Percentiles rank a stretch among this genome's conserved stretches.
Evolutionary conservation across 2,329 filamentous ascomycete genomes (phyloP).

Genomic region (Xenoacremonium recifei): DNA sequence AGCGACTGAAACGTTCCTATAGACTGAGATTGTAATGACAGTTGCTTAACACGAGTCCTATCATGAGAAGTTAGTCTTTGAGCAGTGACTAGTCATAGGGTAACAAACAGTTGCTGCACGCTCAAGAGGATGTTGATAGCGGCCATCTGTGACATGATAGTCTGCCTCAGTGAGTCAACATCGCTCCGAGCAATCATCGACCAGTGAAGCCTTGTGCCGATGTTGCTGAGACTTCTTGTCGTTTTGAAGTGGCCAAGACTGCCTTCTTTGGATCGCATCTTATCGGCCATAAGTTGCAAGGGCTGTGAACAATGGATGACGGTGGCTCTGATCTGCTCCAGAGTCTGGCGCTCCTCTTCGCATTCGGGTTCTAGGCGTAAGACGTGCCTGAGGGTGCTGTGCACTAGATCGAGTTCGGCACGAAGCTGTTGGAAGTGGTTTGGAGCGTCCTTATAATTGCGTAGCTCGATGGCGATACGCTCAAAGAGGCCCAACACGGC

Average conservation of each 20-base stretch:
- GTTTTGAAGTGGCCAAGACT: background rate
- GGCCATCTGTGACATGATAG: background rate
- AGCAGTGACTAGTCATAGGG: too few species aligned
- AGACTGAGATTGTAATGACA: too few species aligned
- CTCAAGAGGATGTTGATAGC: background rate
- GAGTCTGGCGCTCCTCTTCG: background rate
- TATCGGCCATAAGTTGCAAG: background rate
- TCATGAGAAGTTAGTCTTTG: background rate
- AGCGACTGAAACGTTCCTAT: too few species aligned
- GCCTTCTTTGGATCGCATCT: background rate
- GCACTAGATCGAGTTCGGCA: background rate
- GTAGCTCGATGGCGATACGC: background rate
- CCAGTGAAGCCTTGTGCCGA: background rate
- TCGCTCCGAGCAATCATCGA: background rate
- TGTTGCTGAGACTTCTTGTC: background rate
- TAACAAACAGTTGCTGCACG: background rate
- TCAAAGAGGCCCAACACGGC: background rate
- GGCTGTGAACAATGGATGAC: background rate
- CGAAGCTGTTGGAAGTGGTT: background rate
- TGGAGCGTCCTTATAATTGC: background rate
- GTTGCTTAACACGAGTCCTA: too few species aligned
- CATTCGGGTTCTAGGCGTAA: background rate
- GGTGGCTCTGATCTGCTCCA: background rate
- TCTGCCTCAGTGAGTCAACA: background rate
- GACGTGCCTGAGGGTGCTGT: background rate